These are phyloP conservation scores for Orbilia quercus DNA, from an alignment of 2,329 filamentous ascomycete genomes.

Conservation along the genomic window DNA sequence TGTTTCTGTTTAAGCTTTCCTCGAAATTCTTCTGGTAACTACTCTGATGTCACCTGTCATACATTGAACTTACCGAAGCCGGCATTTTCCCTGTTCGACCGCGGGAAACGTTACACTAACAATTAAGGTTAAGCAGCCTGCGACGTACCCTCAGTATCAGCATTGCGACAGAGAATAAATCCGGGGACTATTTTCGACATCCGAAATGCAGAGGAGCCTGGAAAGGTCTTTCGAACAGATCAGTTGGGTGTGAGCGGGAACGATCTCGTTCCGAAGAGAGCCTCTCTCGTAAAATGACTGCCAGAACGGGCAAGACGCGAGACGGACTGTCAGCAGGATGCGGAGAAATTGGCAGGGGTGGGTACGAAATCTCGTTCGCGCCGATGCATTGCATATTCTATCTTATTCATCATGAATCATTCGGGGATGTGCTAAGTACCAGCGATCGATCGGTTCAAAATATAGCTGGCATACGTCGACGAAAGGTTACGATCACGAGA, in stretches of 20 bases:
- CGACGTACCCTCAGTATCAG: no score
- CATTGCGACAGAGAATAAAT: not conserved
- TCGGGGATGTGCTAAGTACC: not conserved
- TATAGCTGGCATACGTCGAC: constrained; percentile 4
- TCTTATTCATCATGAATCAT: no score
- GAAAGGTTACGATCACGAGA: constrained; percentile 34
- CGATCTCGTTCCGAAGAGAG: not conserved
- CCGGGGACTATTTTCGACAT: not conserved
- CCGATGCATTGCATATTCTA: no score
- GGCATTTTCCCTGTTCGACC: no score
- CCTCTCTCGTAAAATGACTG: constrained; percentile 42
- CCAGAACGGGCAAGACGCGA: constrained; percentile 43
- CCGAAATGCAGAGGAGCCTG: no score
- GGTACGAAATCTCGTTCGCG: not conserved
- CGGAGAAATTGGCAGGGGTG: constrained; percentile 20
- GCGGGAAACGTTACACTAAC: not conserved
- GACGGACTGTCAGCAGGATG: constrained; percentile 45
- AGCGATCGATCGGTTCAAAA: not conserved
- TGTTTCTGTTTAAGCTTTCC: no score
- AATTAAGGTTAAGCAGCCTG: not conserved
- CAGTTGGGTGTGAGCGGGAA: constrained; percentile 17
- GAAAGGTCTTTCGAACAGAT: constrained; percentile 10
- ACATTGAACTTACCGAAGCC: no score
- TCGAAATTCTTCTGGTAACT: no score
- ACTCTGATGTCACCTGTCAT: no score